phyloP scores from a whole-genome alignment of 192 early-diverging fungal species.

The Coemansia biformis region DNA sequence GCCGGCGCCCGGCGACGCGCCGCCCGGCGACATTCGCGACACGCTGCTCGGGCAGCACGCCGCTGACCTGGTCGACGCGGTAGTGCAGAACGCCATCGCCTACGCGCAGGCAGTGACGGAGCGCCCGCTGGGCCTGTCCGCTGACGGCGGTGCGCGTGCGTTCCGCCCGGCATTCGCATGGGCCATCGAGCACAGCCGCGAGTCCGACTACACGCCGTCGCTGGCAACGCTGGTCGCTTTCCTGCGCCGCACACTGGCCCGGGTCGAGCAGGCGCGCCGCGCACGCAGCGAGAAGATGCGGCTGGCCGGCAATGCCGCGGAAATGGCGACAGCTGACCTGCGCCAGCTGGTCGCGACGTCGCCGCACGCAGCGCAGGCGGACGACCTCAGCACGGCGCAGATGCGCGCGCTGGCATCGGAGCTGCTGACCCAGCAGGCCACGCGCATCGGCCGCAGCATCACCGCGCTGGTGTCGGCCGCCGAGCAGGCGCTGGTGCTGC shows the following conservation, averaged over 20 bases:
- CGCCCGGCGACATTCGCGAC: constrained; percentile 14
- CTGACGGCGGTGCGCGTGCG: too few relatives aligned
- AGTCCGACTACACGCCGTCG: constrained; percentile 48
- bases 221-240: constrained; percentile 36
- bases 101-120: constrained; percentile 47
- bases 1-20: constrained; percentile 3
- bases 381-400: constrained; percentile 36
- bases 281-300: constrained; percentile 38
- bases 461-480: constrained; percentile 49
- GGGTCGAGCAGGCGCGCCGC: constrained; percentile 22
- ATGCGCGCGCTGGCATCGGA: constrained; percentile 41
- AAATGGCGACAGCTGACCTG: constrained; percentile 39
- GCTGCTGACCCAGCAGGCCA: constrained; percentile 28
- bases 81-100: constrained; percentile 35
- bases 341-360: constrained; percentile 33
- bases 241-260: constrained; percentile 34
- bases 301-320: constrained; percentile 23
- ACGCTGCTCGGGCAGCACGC: constrained; percentile 46
- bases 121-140: too few relatives aligned
- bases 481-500: constrained; percentile 58
- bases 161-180: constrained; percentile 47
- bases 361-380: constrained; percentile 22
- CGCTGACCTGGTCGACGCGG: constrained; percentile 34
- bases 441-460: constrained; percentile 39
- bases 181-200: constrained; percentile 46